Conservation (phyloP, 1,139 yeast genomes). For the Meyerozyma sp. region DNA sequence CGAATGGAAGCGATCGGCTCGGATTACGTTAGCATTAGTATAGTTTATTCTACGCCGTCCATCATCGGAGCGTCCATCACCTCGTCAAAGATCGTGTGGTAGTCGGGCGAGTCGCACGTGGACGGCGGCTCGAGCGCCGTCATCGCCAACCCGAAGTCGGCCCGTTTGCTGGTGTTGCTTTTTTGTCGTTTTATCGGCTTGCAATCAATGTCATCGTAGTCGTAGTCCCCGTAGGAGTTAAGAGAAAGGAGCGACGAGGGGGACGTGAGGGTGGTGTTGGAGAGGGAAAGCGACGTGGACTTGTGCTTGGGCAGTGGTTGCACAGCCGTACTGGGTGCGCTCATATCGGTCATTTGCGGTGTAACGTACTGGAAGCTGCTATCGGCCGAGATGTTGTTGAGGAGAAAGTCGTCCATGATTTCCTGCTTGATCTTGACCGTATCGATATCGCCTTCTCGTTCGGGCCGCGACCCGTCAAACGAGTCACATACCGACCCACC, state of each 20-base stretch:
- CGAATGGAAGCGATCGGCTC: too few species aligned
- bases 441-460: conserved; percentile 12
- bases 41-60: background rate
- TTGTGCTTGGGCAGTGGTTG: background rate
- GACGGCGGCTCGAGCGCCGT: background rate
- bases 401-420: conserved; percentile 34
- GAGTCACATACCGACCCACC: conserved; percentile 1
- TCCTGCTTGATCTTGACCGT: conserved; percentile 34
- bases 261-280: conserved; percentile 18
- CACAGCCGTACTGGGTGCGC: background rate
- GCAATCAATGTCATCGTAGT: conserved; percentile 4
- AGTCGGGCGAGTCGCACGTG: background rate
- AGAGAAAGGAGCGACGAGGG: conserved; percentile 32
- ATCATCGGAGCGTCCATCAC: background rate
- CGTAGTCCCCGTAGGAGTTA: conserved; percentile 21
- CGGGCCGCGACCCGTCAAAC: conserved; percentile 1
- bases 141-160: background rate
- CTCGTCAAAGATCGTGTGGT: background rate
- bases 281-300: background rate
- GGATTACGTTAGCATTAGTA: too few species aligned
- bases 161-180: background rate
- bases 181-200: conserved; percentile 3
- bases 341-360: conserved; percentile 2
- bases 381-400: conserved; percentile 33
- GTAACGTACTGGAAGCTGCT: conserved; percentile 3